Evolutionary conservation across 495 filamentous ascomycete species (phyloP), one percentile per base, ranked within the genome.

Genomic region (Penicillium riverlandense): DNA sequence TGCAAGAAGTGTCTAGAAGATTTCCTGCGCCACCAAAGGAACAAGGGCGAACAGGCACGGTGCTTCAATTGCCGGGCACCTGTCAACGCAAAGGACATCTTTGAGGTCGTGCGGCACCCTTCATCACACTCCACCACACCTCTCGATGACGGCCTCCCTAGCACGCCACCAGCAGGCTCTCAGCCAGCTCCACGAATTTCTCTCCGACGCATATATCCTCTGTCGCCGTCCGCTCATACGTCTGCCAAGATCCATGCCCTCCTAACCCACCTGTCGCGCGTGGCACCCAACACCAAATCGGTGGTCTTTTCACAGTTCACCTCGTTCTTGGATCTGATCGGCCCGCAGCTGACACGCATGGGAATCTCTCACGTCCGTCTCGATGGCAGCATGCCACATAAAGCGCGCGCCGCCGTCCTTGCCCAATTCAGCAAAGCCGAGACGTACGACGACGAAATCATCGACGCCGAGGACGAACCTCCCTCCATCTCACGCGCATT

Each of bases 301-400:
- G 88, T 95, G 34, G 82, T 97, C 40, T 97, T 98, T 67, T 88
- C 83, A 48, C 92, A 98, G 63, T 98, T 98, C 62, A 98, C 92
- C 8, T 90, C 89, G 1, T 98, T 97, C 64, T 80, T 98, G 42
- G 84, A 91, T 52, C 80, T 97, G 10, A 89, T 98, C 55, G 79
- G 85, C 41, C 83, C 87, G 0, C 84, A 88, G 1, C 78, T 98
- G 13, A 49, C 70, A 11, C 74, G 76, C 16, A 79, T 82, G 11
- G 77, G 82, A 13, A 90, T 98, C 61, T 71, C 77, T 0, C 84
- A 82, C 60, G 75, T 96, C 13, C 86, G 92, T 15, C 83, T 98
- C 34, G 92, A 98, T 64, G 92, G 92, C 3, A 80, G 86, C 3
- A 94, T 95, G 80, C 65, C 80, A 1, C 92, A 98, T 51, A 90